Conservation (phyloP, 2,329 filamentous ascomycete genomes). For the Fusarium piperis region DNA sequence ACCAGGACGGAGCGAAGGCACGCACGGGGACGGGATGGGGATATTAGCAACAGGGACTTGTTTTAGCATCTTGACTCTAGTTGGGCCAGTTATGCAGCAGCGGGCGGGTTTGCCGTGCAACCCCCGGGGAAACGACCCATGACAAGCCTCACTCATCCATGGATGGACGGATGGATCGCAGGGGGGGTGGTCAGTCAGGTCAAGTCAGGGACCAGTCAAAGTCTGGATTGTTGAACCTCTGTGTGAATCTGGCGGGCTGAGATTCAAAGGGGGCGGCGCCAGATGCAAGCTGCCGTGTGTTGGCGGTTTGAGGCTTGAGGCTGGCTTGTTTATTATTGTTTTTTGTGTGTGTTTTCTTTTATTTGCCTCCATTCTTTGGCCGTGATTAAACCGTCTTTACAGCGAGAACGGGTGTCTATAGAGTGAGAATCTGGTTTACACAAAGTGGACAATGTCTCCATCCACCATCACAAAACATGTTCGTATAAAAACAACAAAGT, state of each 20-base stretch:
- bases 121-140: constrained; percentile 16
- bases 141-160: neutral
- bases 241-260: neutral
- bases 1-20: constrained; percentile 8
- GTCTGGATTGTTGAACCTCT: neutral
- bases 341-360: neutral
- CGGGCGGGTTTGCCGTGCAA: constrained; percentile 29
- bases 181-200: neutral
- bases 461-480: neutral
- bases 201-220: neutral
- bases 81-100: constrained; percentile 4
- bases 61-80: constrained; percentile 29
- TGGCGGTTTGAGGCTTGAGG: constrained; percentile 24
- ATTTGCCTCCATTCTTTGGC: neutral
- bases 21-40: constrained; percentile 22
- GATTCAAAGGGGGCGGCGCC: constrained; percentile 1
- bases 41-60: constrained; percentile 30
- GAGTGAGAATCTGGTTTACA: neutral
- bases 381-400: neutral
- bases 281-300: constrained; percentile 8
- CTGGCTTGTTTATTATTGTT: constrained; percentile 11
- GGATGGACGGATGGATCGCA: neutral
- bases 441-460: neutral
- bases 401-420: neutral
- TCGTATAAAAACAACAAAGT: constrained; percentile 7